Conservation (phyloP, 2,329 filamentous ascomycete species). For the Mariannaea sp. region DNA sequence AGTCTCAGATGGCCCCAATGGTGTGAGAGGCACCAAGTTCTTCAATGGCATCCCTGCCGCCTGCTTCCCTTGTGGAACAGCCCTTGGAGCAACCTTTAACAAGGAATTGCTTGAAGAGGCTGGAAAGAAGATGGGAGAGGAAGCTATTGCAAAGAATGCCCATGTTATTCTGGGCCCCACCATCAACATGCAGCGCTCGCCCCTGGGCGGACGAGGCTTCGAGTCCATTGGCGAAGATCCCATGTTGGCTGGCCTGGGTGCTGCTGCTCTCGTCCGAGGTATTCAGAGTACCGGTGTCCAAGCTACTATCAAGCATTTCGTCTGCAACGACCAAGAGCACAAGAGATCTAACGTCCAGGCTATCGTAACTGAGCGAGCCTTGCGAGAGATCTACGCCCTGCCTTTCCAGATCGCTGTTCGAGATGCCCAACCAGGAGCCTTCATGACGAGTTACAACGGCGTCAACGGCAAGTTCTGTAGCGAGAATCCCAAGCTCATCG, state of each 20-base stretch:
- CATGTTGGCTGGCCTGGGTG: slow-evolving; percentile 59
- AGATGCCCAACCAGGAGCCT: slow-evolving; percentile 55
- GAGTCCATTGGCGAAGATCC: slow-evolving; percentile 65
- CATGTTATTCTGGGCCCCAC: slow-evolving; percentile 65
- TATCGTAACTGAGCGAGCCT: slow-evolving; percentile 59
- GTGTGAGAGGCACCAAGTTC: slow-evolving; percentile 69
- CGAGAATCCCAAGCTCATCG: slow-evolving; percentile 57
- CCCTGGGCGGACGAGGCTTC: slow-evolving; percentile 64
- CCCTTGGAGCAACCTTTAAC: slow-evolving; percentile 63
- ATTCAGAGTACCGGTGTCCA: slow-evolving; percentile 62
- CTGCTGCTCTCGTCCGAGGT: slow-evolving; percentile 57
- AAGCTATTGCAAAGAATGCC: slow-evolving; percentile 60
- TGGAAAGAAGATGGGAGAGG: slow-evolving; percentile 57
- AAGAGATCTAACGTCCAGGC: slow-evolving; percentile 60
- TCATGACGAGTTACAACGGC: slow-evolving; percentile 66
- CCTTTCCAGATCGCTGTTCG: slow-evolving; percentile 62
- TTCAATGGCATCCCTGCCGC: slow-evolving; percentile 66
- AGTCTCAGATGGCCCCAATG: slow-evolving; percentile 71
- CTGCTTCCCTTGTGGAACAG: slow-evolving; percentile 65
- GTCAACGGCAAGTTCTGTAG: slow-evolving; percentile 62
- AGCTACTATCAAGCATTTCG: slow-evolving; percentile 64
- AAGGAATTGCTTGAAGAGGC: slow-evolving; percentile 55
- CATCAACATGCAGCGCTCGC: slow-evolving; percentile 65
- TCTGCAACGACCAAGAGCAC: slow-evolving; percentile 66
- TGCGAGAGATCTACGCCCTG: slow-evolving; percentile 63